These are phyloP conservation scores for Kingdonia uniflora DNA, from an alignment of 164 flowering plant species.

Conservation along the genomic window DNA sequence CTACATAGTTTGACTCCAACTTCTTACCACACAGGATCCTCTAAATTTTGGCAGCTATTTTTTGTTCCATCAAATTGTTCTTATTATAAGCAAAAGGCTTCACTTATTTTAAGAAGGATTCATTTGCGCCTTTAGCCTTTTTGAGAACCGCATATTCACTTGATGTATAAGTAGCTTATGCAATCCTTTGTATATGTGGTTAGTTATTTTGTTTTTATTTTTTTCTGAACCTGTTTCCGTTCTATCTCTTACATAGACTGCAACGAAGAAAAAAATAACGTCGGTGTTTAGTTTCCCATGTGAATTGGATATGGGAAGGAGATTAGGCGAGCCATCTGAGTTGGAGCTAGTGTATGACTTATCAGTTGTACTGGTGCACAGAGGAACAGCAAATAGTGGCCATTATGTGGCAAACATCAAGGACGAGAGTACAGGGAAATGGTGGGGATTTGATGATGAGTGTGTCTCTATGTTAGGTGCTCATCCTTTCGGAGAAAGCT, in stretches of 20 bases:
- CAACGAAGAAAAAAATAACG: slow-evolving; percentile 82
- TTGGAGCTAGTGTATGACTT: slow-evolving; percentile 51
- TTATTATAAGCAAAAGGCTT: too few relatives aligned
- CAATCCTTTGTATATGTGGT: background rate
- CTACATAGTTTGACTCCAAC: too few relatives aligned
- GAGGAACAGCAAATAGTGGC: slow-evolving; percentile 91
- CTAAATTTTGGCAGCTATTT: too few relatives aligned
- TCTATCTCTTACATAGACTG: slow-evolving; percentile 45
- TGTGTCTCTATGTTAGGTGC: slow-evolving; percentile 64
- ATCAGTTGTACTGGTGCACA: slow-evolving; percentile 88
- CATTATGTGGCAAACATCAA: slow-evolving; percentile 90
- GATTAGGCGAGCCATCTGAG: slow-evolving; percentile 47
- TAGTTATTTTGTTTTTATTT: background rate
- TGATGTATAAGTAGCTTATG: too few relatives aligned
- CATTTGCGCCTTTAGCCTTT: too few relatives aligned
- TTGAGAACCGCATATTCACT: too few relatives aligned
- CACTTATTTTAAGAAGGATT: too few relatives aligned
- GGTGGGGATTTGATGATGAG: slow-evolving; percentile 99
- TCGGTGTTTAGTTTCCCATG: slow-evolving; percentile 75
- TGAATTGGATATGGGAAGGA: slow-evolving; percentile 53
- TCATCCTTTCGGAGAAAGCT: slow-evolving; percentile 75
- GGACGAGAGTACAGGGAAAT: slow-evolving; percentile 65
- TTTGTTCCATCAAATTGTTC: too few relatives aligned
- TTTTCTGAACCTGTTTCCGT: background rate
- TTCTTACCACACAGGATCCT: too few relatives aligned